Base-by-base conservation (phyloP, 2,329 filamentous ascomycete species). In the Plenodomus tracheiphilus region DNA sequence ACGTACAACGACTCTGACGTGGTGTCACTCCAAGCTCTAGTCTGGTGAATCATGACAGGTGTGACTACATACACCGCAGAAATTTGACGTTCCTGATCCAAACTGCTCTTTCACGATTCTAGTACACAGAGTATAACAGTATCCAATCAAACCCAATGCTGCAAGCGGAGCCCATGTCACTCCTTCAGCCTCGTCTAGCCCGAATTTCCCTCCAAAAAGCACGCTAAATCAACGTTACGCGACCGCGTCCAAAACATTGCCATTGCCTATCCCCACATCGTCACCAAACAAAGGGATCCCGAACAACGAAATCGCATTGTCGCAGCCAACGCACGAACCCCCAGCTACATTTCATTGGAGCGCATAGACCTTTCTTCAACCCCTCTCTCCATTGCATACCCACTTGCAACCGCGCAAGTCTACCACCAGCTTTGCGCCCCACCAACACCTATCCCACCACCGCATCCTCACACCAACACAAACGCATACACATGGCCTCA, bases 401-500 rank as follows among this genome's bases (percentile, higher is more conserved):
- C 8, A 9, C 25, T 37, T 40, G 28, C 43, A 34, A n/a, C 39
- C 35, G 11, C 54, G 11, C 22, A 32, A 15, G 13, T 32, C 28
- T 15, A 32, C 28, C 4, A 53, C 49, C 51, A 46, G 19, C 39
- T 36, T 21, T 44, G 30, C 47, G 32, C 39, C 25, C 43, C 52
- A 35, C 47, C 42, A 50, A 36, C n/a, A 37, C 41, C 41, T 19
- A 17, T 28, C 47, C 46, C 30, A 16, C 32, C 19, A 28, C 34
- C 37, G 47, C 17, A 16, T 35, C 36, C 19, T 48, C 21, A 53
- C 47, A 18, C 7, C 47, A 41, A 51, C 25, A 19, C 22, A 35
- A 36, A 39, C 43, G n/a, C 30, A 25, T 25, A 48, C 43, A 53
- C 53, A 81, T 81, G 81, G 79, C 81, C 56, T 80, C 77, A 66